Conservation (phyloP, 225 moss, liverwort and hornwort species). For the Antitrichia curtipendula region DNA sequence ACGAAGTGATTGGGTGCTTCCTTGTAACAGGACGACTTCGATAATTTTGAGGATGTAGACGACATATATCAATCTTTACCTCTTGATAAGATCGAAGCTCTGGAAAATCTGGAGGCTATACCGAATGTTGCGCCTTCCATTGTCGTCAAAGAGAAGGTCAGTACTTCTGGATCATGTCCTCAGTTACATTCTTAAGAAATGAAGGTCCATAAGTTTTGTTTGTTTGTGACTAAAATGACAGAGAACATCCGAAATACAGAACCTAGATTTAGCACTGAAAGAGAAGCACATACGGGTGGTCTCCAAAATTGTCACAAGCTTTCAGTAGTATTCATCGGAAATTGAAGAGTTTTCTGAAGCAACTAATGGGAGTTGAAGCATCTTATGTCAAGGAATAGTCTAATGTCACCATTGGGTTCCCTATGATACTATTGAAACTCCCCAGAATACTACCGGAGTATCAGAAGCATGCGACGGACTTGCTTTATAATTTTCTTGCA, state of each 20-base stretch:
- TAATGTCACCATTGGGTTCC: not conserved
- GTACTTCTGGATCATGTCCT: not conserved
- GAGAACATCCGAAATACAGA: not conserved
- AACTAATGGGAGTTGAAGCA: not conserved
- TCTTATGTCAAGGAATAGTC: not conserved
- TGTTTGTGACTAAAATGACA: not conserved
- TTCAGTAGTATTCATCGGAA: not conserved
- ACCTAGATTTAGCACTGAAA: not conserved
- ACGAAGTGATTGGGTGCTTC: not conserved
- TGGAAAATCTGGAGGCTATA: conserved; percentile 73
- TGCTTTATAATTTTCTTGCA: not conserved
- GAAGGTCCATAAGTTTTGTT: not conserved
- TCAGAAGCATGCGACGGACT: not conserved
- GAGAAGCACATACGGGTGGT: not conserved
- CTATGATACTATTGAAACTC: not conserved
- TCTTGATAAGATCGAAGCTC: conserved; percentile 87
- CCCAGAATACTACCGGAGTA: not conserved
- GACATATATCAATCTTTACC: conserved; percentile 79
- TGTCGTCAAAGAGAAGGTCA: conserved; percentile 85
- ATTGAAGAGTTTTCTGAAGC: not conserved
- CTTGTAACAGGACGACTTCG: conserved; percentile 71
- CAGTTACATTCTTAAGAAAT: not conserved
- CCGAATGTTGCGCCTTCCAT: conserved; percentile 59
- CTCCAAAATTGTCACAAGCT: not conserved
- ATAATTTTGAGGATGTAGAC: conserved; percentile 74